These are phyloP conservation scores for Xylariaceae sp. DNA, from an alignment of 2,329 filamentous ascomycete genomes.

Conservation along the genomic window DNA sequence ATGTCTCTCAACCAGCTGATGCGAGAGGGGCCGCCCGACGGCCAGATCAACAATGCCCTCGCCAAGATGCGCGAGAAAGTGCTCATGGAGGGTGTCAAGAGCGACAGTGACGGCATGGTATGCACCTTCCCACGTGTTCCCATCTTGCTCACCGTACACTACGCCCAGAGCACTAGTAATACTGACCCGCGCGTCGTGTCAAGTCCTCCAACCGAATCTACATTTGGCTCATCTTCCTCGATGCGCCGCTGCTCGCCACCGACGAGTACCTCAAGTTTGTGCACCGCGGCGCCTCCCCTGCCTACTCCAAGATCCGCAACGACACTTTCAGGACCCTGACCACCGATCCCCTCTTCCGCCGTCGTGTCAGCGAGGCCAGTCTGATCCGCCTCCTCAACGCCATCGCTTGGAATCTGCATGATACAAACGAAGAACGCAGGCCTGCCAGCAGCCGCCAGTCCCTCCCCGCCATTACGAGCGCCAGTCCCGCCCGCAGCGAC, in stretches of 20 bases:
- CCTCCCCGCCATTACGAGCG: slow-evolving; percentile 32
- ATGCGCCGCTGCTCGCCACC: slow-evolving; percentile 79
- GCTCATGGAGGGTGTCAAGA: slow-evolving; percentile 71
- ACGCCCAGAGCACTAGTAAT: not conserved
- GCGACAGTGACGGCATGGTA: slow-evolving; percentile 80
- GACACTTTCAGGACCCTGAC: slow-evolving; percentile 96
- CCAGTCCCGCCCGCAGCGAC: slow-evolving; percentile 38
- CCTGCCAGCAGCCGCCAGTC: slow-evolving; percentile 29
- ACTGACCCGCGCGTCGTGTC: slow-evolving; percentile 1
- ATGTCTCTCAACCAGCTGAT: slow-evolving; percentile 72
- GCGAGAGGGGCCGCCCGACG: slow-evolving; percentile 74
- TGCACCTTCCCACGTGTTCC: slow-evolving; percentile 23
- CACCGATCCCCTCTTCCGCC: slow-evolving; percentile 93
- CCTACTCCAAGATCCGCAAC: slow-evolving; percentile 96
- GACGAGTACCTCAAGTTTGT: slow-evolving; percentile 87
- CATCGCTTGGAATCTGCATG: slow-evolving; percentile 88
- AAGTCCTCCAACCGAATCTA: slow-evolving; percentile 93
- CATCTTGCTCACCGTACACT: not conserved
- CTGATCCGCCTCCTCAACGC: slow-evolving; percentile 93
- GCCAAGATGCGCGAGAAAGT: slow-evolving; percentile 72
- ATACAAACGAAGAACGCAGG: slow-evolving; percentile 58
- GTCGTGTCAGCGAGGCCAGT: slow-evolving; percentile 92
- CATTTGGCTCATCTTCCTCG: slow-evolving; percentile 90
- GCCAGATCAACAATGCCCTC: slow-evolving; percentile 64
- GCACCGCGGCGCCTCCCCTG: slow-evolving; percentile 88